Evolutionary conservation across 106 monocot genomes (phyloP).

Genomic region (Dendrobium nobile): DNA sequence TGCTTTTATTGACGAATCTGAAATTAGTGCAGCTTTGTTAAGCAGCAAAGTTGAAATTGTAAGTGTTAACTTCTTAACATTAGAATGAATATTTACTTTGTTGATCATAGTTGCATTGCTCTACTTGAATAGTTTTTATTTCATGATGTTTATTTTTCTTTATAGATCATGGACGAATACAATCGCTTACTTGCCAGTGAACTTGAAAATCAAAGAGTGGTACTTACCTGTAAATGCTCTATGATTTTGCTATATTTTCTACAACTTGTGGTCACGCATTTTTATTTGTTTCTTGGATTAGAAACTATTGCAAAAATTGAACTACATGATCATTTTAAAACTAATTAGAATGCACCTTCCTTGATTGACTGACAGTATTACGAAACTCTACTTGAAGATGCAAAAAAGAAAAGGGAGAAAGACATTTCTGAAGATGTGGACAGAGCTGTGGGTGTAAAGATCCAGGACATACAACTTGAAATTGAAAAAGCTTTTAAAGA

Average conservation of each 20-base stretch:
- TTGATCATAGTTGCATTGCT: background rate
- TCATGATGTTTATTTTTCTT: background rate
- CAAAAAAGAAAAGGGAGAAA: slow-evolving; percentile 42
- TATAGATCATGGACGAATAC: slow-evolving; percentile 80
- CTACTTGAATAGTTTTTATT: background rate
- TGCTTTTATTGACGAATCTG: slow-evolving; percentile 44
- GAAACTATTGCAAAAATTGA: background rate
- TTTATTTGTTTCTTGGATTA: background rate
- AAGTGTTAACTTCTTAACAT: slow-evolving; percentile 15
- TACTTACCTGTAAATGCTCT: slow-evolving; percentile 8
- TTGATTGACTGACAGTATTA: slow-evolving; percentile 52
- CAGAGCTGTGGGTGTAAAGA: slow-evolving; percentile 45
- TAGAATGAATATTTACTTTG: background rate
- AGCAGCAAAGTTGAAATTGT: slow-evolving; percentile 82
- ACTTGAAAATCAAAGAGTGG: slow-evolving; percentile 79
- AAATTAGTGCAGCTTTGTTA: slow-evolving; percentile 49
- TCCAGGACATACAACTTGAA: slow-evolving; percentile 52
- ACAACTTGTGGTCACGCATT: background rate
- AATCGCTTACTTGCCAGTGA: slow-evolving; percentile 68
- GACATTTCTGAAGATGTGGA: slow-evolving; percentile 64
- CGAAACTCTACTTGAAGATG: slow-evolving; percentile 63
- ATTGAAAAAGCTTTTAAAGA: slow-evolving; percentile 50
- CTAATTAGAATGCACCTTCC: background rate
- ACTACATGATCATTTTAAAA: background rate
- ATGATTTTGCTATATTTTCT: background rate